These are phyloP conservation scores for Aristolochia fimbriata DNA, from an alignment of 164 flowering plant genomes.

Conservation along the genomic window DNA sequence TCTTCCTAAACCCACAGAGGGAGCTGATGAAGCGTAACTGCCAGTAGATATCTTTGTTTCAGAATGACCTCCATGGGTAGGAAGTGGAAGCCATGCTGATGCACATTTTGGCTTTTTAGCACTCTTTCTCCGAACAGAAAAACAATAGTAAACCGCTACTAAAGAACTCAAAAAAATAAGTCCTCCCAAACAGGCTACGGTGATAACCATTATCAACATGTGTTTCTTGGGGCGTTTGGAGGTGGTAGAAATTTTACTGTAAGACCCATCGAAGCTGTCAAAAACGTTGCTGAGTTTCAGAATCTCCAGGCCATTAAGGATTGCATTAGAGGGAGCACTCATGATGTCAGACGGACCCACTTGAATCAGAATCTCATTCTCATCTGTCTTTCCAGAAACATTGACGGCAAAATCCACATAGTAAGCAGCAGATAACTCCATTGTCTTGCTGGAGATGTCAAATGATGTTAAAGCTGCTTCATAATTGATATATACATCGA, in stretches of 20 bases:
- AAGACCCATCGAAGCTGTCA: conserved; percentile 25
- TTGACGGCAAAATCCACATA: conserved; percentile 29
- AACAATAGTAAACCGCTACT: conserved; percentile 11
- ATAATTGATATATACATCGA: conserved; percentile 37
- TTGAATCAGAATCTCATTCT: conserved; percentile 25
- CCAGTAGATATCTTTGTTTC: conserved; percentile 28
- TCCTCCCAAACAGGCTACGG: conserved; percentile 19
- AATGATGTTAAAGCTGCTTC: conserved; percentile 30
- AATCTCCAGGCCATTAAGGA: conserved; percentile 49
- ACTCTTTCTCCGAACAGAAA: conserved; percentile 1
- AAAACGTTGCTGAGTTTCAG: conserved; percentile 32
- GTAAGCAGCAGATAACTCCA: conserved; percentile 28
- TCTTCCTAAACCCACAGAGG: conserved; percentile 23
- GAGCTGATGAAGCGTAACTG: conserved; percentile 25
- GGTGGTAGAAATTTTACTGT: conserved; percentile 1
- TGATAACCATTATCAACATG: conserved; percentile 5
- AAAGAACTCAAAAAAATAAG: conserved; percentile 14
- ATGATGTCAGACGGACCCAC: conserved; percentile 31
- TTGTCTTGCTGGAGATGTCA: conserved; percentile 33
- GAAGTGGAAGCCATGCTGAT: conserved; percentile 21
- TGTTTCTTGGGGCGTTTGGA: conserved; percentile 12
- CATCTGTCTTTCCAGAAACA: conserved; percentile 14
- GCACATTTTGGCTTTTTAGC: conserved; percentile 18
- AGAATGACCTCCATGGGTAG: conserved; percentile 25
- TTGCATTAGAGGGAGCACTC: conserved; percentile 28